Percentiles rank a stretch among this genome's conserved stretches.
Evolutionary conservation across 768 basidiomycete genomes (phyloP).

Genomic region (Macrolepiota dolichaula): DNA sequence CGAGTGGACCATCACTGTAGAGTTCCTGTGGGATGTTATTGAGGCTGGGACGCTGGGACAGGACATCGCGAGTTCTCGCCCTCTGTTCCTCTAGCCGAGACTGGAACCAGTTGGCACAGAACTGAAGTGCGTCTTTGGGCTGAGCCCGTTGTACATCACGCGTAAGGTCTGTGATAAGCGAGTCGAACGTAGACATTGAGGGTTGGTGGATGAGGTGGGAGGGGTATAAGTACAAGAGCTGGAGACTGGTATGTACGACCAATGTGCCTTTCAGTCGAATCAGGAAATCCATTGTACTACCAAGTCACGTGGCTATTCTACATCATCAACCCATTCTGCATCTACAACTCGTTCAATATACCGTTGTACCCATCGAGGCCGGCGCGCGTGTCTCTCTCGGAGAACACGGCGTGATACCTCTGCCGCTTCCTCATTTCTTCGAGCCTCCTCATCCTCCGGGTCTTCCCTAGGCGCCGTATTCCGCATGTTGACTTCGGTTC

Average conservation of each 20-base stretch:
- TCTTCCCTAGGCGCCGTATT: constrained; percentile 23
- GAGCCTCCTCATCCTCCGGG: constrained; percentile 17
- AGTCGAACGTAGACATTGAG: constrained; percentile 72
- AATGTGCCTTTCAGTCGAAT: constrained; percentile 4
- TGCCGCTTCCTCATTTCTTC: constrained; percentile 26
- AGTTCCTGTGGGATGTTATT: constrained; percentile 54
- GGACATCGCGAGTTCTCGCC: constrained; percentile 63
- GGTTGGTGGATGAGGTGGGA: background rate
- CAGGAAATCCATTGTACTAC: constrained; percentile 13
- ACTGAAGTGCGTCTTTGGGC: constrained; percentile 89
- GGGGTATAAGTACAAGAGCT: constrained; percentile 7
- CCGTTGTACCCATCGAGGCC: constrained; percentile 58
- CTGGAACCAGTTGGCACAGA: constrained; percentile 94
- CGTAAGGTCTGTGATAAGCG: constrained; percentile 79
- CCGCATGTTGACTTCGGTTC: constrained; percentile 58
- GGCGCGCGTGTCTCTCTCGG: constrained; percentile 43
- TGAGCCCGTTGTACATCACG: constrained; percentile 83
- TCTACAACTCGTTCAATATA: constrained; percentile 64
- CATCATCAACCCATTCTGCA: constrained; percentile 71
- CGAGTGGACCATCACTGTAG: constrained; percentile 50
- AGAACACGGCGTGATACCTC: constrained; percentile 40
- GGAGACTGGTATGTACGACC: background rate
- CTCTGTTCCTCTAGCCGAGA: constrained; percentile 83
- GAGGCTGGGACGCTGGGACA: constrained; percentile 49
- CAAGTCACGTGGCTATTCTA: constrained; percentile 24